These are phyloP conservation scores for Manihot esculenta DNA, from an alignment of 441 rosid genomes.

Conservation along the genomic window DNA sequence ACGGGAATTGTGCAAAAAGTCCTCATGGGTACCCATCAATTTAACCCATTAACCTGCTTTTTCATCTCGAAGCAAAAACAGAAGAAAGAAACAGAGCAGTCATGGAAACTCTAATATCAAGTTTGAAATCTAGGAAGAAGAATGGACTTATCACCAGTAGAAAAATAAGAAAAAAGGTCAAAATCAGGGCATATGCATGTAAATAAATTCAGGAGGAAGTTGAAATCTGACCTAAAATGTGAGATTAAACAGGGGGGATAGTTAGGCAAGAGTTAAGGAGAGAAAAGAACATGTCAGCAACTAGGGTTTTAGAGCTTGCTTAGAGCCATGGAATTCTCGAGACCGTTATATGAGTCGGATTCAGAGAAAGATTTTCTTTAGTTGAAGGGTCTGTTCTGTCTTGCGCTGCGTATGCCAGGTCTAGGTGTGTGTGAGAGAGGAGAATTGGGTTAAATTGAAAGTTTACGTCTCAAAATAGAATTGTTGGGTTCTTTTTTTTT, in stretches of 20 bases:
- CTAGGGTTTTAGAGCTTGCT: conserved; percentile 54
- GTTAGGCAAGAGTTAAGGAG: conserved; percentile 5
- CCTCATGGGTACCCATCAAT: conserved; percentile 34
- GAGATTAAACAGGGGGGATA: conserved; percentile 13
- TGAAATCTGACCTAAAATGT: conserved; percentile 56
- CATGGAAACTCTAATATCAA: conserved; percentile 35
- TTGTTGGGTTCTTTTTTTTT: too few relatives aligned
- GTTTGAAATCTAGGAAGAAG: conserved; percentile 39
- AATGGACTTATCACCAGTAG: conserved; percentile 56
- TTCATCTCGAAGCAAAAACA: conserved; percentile 46
- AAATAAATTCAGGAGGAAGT: conserved; percentile 34
- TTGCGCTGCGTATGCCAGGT: not conserved
- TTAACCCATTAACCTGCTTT: conserved; percentile 33
- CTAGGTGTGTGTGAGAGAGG: not conserved
- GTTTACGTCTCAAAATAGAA: conserved; percentile 24
- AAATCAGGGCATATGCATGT: conserved; percentile 23
- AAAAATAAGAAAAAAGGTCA: conserved; percentile 17
- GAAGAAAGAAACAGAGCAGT: conserved; percentile 29
- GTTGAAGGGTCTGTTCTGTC: conserved; percentile 34
- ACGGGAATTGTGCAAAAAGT: conserved; percentile 20
- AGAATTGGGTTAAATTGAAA: conserved; percentile 27
- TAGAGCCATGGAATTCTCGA: conserved; percentile 51
- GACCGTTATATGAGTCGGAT: conserved; percentile 37
- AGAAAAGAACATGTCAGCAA: conserved; percentile 67
- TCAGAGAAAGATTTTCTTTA: conserved; percentile 19